phyloP scores from a whole-genome alignment of 805 yeast species.

The Yamadazyma philogaea region DNA sequence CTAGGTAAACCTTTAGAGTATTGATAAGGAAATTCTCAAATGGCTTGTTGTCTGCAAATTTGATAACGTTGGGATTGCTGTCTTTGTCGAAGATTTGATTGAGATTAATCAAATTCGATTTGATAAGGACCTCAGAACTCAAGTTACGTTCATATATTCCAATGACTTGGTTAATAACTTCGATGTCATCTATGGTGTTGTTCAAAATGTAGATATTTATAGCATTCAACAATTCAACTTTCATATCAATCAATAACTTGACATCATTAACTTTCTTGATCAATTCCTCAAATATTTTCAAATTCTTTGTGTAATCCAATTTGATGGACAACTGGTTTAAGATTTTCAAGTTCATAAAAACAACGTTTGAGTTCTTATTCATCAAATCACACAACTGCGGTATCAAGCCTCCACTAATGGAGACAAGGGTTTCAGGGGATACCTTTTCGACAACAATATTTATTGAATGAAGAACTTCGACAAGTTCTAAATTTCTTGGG shows the following conservation, averaged over 20 bases:
- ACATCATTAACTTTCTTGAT: constrained; percentile 11
- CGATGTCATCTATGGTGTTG: constrained; percentile 2
- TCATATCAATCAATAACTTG: constrained; percentile 13
- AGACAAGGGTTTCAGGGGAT: neutral
- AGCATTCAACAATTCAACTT: constrained; percentile 12
- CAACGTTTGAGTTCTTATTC: constrained; percentile 10
- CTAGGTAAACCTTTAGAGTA: constrained; percentile 9
- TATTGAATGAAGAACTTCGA: constrained; percentile 12
- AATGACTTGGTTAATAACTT: constrained; percentile 1
- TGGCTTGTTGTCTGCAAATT: constrained; percentile 3
- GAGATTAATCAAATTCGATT: constrained; percentile 11
- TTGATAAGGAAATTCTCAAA: constrained; percentile 7
- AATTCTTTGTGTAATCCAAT: neutral
- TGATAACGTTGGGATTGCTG: constrained; percentile 8
- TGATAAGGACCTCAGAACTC: constrained; percentile 10
- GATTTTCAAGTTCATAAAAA: constrained; percentile 9
- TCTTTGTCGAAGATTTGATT: constrained; percentile 7
- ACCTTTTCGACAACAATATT: constrained; percentile 6
- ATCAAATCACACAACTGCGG: constrained; percentile 10
- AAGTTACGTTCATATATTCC: constrained; percentile 8
- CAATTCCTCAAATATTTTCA: constrained; percentile 7
- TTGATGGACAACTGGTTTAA: constrained; percentile 8
- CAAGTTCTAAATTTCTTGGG: constrained; percentile 12
- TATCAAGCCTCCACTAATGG: constrained; percentile 4
- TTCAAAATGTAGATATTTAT: constrained; percentile 9